Evolutionary conservation across 257 asterid species (phyloP), one percentile per base, ranked within the genome.

Genomic region (Solanum ahanhuiri): DNA sequence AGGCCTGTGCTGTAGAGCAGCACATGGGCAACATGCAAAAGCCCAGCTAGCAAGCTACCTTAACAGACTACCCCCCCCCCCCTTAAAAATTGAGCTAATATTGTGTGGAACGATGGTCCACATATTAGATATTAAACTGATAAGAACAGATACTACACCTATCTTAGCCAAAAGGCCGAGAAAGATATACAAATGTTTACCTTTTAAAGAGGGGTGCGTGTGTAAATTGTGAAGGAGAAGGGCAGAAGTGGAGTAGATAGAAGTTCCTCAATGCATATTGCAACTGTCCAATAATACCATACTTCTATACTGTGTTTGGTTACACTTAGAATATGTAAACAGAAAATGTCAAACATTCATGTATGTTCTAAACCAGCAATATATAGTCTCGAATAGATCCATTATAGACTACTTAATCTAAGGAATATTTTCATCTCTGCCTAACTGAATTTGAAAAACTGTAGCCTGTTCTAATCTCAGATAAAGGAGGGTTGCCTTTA

Each of bases 111-210:
- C 7, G 6, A n/a, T 75, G 22, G 3, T 3, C 58, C 57, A 75
- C 82, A 39, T n/a, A 75, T n/a, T 7, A 11, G 1, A n/a, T 39
- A 39, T 75, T 75, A n/a, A 12, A 76, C n/a, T 76, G 4, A 76
- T 41, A 76, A 39, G 58, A 41, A 39, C 35, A n/a, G 0, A 7
- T 39, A 23, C 23, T 41, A 39, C 60, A 41, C 83, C 7, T 76
- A 33, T 71, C 92, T 90, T 88, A 90, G 88, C 89, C 88, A 88
- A 88, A 88, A 85, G 87, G 88, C 86, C 88, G 69, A 88, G 92
- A 88, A 90, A 88, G 87, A 85, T 90, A 88, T 85, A 60, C 31
- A 60, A n/a, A 77, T 23, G 2, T 7, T 25, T 23, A 7, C 14
- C 37, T 43, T 76, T 76, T 23, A 43, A 7, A 25, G 9, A 45